Evolutionary conservation across 2,329 filamentous ascomycete species (phyloP).

Genomic region (Coniochaeta hoffmannii): DNA sequence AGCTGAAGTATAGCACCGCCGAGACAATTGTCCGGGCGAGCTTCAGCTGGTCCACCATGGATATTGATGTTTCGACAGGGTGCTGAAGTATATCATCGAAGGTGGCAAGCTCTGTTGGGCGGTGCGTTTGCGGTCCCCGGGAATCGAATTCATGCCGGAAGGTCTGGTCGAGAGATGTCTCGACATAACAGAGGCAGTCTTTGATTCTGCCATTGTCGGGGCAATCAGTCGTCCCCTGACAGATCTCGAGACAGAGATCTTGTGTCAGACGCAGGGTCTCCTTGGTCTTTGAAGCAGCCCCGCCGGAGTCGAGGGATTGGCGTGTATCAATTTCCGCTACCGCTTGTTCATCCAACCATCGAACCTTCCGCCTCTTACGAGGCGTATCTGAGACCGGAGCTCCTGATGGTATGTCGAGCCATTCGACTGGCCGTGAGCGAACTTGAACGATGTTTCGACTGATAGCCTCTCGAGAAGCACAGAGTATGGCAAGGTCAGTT

Average conservation of each 20-base stretch:
- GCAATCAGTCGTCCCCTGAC: neutral
- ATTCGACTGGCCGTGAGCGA: neutral
- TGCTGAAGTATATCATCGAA: neutral
- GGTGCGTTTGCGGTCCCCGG: neutral
- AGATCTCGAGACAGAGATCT: neutral
- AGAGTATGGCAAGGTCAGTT: neutral
- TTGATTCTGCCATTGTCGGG: neutral
- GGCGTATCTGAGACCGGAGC: neutral
- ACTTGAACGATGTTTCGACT: constrained; percentile 1
- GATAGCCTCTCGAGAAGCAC: neutral
- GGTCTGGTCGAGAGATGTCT: neutral
- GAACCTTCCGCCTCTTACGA: neutral
- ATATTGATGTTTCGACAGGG: neutral
- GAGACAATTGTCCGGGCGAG: neutral
- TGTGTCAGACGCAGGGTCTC: neutral
- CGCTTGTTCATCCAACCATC: neutral
- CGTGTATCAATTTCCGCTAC: neutral
- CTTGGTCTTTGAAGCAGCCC: neutral
- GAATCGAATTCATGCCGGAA: constrained; percentile 1
- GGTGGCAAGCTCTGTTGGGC: neutral
- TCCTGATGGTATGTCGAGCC: neutral
- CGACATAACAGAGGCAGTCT: constrained; percentile 1
- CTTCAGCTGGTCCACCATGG: neutral
- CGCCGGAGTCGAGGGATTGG: neutral
- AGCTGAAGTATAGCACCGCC: neutral